phyloP scores from a whole-genome alignment of 2,329 filamentous ascomycete genomes.

The Rasamsonia emersonii region DNA sequence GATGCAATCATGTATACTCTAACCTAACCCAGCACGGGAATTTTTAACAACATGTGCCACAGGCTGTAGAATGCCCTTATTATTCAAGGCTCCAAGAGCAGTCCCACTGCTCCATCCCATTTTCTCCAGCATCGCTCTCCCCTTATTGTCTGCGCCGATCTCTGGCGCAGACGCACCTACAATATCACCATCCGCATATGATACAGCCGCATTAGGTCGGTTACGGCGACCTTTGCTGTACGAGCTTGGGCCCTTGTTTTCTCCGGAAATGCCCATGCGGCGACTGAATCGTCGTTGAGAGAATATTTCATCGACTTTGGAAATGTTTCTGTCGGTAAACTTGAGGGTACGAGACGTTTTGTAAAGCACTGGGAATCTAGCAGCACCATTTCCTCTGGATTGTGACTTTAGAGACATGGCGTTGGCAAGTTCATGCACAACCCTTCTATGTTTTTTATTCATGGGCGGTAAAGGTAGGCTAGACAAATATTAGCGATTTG shows the following conservation, averaged over 20 bases:
- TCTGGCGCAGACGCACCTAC: conserved; percentile 81
- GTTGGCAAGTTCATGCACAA: conserved; percentile 70
- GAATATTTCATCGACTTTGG: conserved; percentile 34
- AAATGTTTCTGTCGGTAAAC: conserved; percentile 50
- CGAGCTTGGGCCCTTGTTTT: conserved; percentile 12
- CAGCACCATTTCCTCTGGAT: conserved; percentile 64
- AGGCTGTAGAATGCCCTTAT: conserved; percentile 80
- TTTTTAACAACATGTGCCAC: conserved; percentile 82
- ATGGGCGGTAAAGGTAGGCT: conserved; percentile 76
- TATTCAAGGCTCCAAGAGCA: conserved; percentile 69
- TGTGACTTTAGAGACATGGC: conserved; percentile 73
- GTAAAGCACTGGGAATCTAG: conserved; percentile 67
- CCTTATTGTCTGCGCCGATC: conserved; percentile 72
- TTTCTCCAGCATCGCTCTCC: conserved; percentile 81
- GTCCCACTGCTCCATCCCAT: conserved; percentile 94
- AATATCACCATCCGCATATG: conserved; percentile 74
- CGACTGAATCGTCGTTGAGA: conserved; percentile 24
- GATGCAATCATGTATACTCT: conserved; percentile 9
- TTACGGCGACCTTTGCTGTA: conserved; percentile 22
- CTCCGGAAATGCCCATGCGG: conserved; percentile 18
- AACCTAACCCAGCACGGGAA: conserved; percentile 72
- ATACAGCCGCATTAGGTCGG: conserved; percentile 39
- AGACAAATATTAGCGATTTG: conserved; percentile 7
- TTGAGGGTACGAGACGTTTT: conserved; percentile 60
- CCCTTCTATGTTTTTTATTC: conserved; percentile 66